Evolutionary conservation across 148 eudicot genomes (phyloP), one percentile per base, ranked within the genome.

Genomic region (Mesembryanthemum crystallinum): DNA sequence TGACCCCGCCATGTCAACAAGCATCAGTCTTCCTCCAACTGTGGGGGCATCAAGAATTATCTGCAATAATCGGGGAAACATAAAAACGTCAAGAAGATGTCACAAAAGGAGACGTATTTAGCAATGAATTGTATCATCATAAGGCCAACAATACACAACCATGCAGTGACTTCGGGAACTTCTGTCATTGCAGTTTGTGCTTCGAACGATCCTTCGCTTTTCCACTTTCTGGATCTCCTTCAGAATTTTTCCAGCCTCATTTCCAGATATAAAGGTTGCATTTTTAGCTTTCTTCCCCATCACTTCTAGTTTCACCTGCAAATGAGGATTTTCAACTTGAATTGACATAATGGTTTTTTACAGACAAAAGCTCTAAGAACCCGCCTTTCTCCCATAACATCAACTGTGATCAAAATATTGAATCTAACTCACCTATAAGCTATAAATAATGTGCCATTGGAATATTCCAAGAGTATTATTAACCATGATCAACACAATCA

Each of bases 131-230:
- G 35, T 39, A 51, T 59, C 33, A 24, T 2, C 10, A 9, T 18
- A 13, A 30, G 35, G 58, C 35, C 27, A 21, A 23, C 3, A 2
- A 29, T 67, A 37, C 71, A 14, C 83, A 73, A 95, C 99, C 96
- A 95, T 82, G 99, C 99, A 95, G 75, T 95, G 99, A 85, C 99
- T 95, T 52, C 99, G 78, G 35, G 99, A 95, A 82, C 99, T 95
- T 80, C 98, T 79, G 68, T 92, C 99, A 35, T 95, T 95, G 73
- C 96, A 91, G 47, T 88, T 89, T 30, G 99, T 92, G 83, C 99
- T 95, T 81, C 86, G 87, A 5, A 95, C 87, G 12, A 91, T 92
- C 76, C 98, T 89, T 73, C 99, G 81, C 83, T 95, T 95, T 89
- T 92, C 99, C 60, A 95, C 98, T 67, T 95, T 95, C 69, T 95